Evolutionary conservation across 2,329 filamentous ascomycete genomes (phyloP), one percentile per base, ranked within the genome.

Genomic region (Microcera coccophila): DNA sequence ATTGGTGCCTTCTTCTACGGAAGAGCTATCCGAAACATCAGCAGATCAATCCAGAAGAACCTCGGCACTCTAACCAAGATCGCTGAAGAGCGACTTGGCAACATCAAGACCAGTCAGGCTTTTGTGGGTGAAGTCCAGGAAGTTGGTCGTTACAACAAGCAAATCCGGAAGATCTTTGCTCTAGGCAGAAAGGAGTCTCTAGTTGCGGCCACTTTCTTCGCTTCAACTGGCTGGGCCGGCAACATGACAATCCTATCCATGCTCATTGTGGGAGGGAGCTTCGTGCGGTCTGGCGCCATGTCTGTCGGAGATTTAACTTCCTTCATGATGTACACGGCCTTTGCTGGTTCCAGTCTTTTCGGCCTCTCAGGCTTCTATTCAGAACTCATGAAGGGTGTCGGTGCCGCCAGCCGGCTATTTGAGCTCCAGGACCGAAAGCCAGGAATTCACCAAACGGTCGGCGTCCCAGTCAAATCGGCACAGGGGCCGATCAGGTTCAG

Each of bases 321-420:
- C 0, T 98, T 98, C 68, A 79, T 98, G 71, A 97, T 98, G 91
- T 98, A 97, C 66, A 95, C 90, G 3, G 91, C 88, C 3, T 97
- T 83, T 64, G 80, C 81, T 5, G 81, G 81, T 3, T 93, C 87
- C 37, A 95, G 88, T 66, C 79, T 98, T 50, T 95, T 97, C 55
- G 93, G 93, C 4, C 74, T 98, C 2, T 95, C 90, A 4, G 89
- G 87, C 43, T 98, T 98, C 69, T 98, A 96, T 67, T 95, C 90
- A 0, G 93, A 98, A 63, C 76, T 98, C 48, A 98, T 98, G 93
- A 98, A 98, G 67, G 94, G 94, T 32, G 91, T 95, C 4, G 93
- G 94, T 58, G 93, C 93, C 32, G 93, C 93, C n/a, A 95, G 86
- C 59, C 85, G 93, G 47, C 75, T 98, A 1, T 98, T 98, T 60